phyloP scores from a whole-genome alignment of 345 rosid species.

The Rubroshorea leprosula region DNA sequence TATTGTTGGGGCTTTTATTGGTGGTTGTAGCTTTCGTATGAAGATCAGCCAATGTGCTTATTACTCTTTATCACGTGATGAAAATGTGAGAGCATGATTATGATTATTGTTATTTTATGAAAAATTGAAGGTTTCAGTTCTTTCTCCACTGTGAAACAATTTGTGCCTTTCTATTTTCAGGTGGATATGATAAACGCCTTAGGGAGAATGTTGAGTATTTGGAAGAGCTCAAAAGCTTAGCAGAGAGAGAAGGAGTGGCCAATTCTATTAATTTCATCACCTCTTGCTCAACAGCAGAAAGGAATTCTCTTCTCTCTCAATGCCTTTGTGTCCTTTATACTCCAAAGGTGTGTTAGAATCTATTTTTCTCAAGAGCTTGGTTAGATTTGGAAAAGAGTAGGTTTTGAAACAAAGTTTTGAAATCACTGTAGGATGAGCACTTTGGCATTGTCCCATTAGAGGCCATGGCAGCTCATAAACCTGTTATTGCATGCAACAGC shows the following conservation, averaged over 20 bases:
- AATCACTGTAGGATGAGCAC: slow-evolving; percentile 67
- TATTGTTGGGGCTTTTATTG: too few relatives aligned
- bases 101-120: too few relatives aligned
- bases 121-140: too few relatives aligned
- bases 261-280: slow-evolving; percentile 53
- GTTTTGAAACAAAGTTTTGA: background rate
- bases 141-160: background rate
- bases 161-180: slow-evolving; percentile 29
- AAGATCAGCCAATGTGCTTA: too few relatives aligned
- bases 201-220: slow-evolving; percentile 82
- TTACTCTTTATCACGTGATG: too few relatives aligned
- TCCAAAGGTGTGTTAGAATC: slow-evolving; percentile 47
- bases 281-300: slow-evolving; percentile 82
- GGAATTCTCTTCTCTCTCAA: slow-evolving; percentile 68
- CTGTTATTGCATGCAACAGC: slow-evolving; percentile 86
- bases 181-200: slow-evolving; percentile 74
- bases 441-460: slow-evolving; percentile 95
- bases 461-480: slow-evolving; percentile 93
- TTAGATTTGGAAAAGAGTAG: background rate
- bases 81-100: too few relatives aligned
- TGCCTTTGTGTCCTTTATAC: slow-evolving; percentile 83
- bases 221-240: slow-evolving; percentile 65
- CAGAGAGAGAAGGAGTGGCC: slow-evolving; percentile 55
- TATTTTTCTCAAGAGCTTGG: background rate
- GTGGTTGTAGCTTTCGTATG: too few relatives aligned